Evolutionary conservation across 2,329 filamentous ascomycete genomes (phyloP).

Genomic region (Microdochium paspali): DNA sequence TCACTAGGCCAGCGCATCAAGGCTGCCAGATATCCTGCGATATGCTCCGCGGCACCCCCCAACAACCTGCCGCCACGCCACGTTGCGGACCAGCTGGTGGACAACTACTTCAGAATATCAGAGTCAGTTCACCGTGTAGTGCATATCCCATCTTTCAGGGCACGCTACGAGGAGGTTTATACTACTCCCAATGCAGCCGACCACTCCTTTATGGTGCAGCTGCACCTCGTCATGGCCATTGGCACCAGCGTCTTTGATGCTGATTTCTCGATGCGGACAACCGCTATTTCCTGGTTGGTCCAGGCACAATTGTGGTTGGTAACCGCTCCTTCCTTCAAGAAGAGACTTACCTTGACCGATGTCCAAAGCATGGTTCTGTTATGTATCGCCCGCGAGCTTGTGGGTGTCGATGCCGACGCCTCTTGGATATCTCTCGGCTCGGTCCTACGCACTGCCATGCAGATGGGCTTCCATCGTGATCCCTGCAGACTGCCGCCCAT

Average conservation of each 20-base stretch:
- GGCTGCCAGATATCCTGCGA: conserved; percentile 20
- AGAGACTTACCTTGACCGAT: conserved; percentile 33
- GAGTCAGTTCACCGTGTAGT: conserved; percentile 49
- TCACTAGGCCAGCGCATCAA: conserved; percentile 30
- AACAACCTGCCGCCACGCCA: conserved; percentile 23
- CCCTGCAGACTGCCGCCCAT: conserved; percentile 38
- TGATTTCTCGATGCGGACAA: conserved; percentile 27
- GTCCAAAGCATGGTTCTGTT: conserved; percentile 45
- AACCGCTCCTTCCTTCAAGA: conserved; percentile 35
- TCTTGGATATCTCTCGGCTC: conserved; percentile 41
- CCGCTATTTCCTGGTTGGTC: conserved; percentile 39
- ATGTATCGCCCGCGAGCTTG: conserved; percentile 36
- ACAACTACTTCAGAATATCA: conserved; percentile 43
- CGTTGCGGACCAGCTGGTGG: conserved; percentile 39
- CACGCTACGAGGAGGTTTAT: conserved; percentile 43
- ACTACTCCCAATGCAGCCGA: conserved; percentile 26
- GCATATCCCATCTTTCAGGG: conserved; percentile 45
- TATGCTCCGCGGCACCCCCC: not conserved
- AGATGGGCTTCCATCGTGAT: conserved; percentile 50
- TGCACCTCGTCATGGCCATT: conserved; percentile 44
- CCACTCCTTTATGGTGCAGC: conserved; percentile 36
- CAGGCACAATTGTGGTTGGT: conserved; percentile 43
- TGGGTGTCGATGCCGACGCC: conserved; percentile 37
- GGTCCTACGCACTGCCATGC: conserved; percentile 43
- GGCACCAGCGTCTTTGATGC: conserved; percentile 38